These are phyloP conservation scores for Marasmius oreades DNA, from an alignment of 1,284 basidiomycete species.

Conservation along the genomic window DNA sequence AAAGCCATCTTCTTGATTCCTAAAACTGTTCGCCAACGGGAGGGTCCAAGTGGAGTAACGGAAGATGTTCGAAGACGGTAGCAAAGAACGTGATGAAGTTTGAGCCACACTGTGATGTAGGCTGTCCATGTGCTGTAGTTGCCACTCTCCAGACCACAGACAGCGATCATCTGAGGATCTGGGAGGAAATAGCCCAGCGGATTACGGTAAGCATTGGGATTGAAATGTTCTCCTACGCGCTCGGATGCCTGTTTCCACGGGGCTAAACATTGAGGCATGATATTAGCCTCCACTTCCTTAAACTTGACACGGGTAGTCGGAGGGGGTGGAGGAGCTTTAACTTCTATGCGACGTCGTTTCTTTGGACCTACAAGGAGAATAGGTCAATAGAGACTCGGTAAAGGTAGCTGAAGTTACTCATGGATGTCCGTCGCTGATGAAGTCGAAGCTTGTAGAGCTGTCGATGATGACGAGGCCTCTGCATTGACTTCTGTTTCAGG, in stretches of 20 bases:
- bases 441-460: no score
- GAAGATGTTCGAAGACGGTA: not conserved
- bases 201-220: not conserved
- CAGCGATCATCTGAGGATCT: no score
- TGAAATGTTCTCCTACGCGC: not conserved
- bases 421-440: no score
- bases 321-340: not conserved
- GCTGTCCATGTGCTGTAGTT: not conserved
- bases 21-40: not conserved
- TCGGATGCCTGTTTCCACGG: not conserved
- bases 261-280: not conserved
- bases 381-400: no score
- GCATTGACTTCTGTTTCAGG: no score
- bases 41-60: not conserved
- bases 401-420: no score
- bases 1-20: not conserved
- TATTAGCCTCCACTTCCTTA: no score
- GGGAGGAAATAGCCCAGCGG: not conserved
- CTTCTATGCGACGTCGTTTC: not conserved
- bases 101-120: not conserved
- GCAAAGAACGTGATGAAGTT: not conserved
- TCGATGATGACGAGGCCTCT: no score
- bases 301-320: not conserved
- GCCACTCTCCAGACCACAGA: no score
- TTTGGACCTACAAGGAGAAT: not conserved